Conservation (phyloP, 306 rosid genomes). For the Lupinus albus region DNA sequence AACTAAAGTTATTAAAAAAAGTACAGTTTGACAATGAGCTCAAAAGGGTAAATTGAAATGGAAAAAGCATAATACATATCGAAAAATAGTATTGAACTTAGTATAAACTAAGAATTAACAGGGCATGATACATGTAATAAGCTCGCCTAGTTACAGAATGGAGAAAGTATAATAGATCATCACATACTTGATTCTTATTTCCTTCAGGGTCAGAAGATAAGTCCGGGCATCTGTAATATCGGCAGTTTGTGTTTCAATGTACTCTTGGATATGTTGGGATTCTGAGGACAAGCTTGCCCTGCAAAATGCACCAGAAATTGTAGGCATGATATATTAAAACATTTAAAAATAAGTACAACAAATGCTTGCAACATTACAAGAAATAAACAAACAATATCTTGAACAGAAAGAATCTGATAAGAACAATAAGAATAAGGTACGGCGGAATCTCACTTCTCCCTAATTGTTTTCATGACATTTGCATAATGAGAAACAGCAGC, state of each 20-base stretch:
- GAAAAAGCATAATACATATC: slow-evolving; percentile 15
- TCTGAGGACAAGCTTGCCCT: slow-evolving; percentile 80
- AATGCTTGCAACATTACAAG: background rate
- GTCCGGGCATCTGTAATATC: slow-evolving; percentile 86
- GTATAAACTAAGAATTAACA: background rate
- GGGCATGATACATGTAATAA: background rate
- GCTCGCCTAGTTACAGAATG: background rate
- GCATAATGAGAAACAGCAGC: slow-evolving; percentile 87
- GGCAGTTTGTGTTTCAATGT: slow-evolving; percentile 59
- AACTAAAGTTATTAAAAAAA: slow-evolving; percentile 6
- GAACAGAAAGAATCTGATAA: slow-evolving; percentile 6
- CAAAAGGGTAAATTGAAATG: slow-evolving; percentile 8
- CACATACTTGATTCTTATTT: slow-evolving; percentile 70
- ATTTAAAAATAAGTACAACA: background rate
- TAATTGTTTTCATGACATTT: slow-evolving; percentile 75
- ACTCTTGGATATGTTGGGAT: slow-evolving; percentile 58
- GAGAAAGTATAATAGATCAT: slow-evolving; percentile 28
- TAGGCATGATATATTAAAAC: slow-evolving; percentile 15
- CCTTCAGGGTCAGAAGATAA: slow-evolving; percentile 83
- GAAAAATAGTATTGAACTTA: slow-evolving; percentile 3
- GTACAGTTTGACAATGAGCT: background rate
- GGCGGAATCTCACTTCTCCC: slow-evolving; percentile 74
- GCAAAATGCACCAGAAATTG: slow-evolving; percentile 38
- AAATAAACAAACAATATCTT: slow-evolving; percentile 15
- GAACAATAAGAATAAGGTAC: slow-evolving; percentile 25